A percentile compares a stretch with the other conserved stretches of the same genome.
Evolutionary conservation across 768 basidiomycete species (phyloP).

Genomic region (Calocera viscosa): DNA sequence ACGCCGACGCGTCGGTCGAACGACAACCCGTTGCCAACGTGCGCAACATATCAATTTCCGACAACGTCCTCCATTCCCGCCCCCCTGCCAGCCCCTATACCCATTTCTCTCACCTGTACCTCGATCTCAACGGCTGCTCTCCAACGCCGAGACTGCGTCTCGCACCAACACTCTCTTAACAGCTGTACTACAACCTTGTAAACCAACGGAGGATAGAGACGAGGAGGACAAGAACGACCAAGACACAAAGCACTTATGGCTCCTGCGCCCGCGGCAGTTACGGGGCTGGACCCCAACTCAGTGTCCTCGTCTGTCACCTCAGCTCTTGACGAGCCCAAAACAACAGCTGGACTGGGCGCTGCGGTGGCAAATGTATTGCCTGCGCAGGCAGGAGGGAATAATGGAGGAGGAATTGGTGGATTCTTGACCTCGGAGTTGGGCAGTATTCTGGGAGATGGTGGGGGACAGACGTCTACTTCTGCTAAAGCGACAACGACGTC

Average conservation of each 20-base stretch:
- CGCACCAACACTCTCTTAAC: neutral
- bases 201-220: neutral
- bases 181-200: neutral
- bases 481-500: neutral
- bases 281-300: conserved; percentile 1
- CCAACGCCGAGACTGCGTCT: conserved; percentile 4
- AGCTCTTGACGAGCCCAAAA: conserved; percentile 1
- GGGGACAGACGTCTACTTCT: neutral
- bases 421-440: conserved; percentile 2
- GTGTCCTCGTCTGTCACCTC: neutral
- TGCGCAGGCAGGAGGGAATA: neutral
- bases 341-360: neutral
- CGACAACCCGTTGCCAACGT: neutral
- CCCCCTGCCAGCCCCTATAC: neutral
- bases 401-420: neutral
- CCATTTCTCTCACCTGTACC: conserved; percentile 1
- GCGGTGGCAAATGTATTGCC: neutral
- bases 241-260: neutral
- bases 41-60: conserved; percentile 2
- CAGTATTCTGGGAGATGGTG: neutral
- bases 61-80: neutral
- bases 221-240: neutral
- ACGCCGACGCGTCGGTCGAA: conserved; percentile 5
- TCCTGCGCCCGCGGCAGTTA: conserved; percentile 1
- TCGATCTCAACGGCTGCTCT: conserved; percentile 3